Evolutionary conservation across 352 stramenopile genomes (phyloP), one percentile per base, ranked within the genome.

Genomic region (Pythium monospermum): DNA sequence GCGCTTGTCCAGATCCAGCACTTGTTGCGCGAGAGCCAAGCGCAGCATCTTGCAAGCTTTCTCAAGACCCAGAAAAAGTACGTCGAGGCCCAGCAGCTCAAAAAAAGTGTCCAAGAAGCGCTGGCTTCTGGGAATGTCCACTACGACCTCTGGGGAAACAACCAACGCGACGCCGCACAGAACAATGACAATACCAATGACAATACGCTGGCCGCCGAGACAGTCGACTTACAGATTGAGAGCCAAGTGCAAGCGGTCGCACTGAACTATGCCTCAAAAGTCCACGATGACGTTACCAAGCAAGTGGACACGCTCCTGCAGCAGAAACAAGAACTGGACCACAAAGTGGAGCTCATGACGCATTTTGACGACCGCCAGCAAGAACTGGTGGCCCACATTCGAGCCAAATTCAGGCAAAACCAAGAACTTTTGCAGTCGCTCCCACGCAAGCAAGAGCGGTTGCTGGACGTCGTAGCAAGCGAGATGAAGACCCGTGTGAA

Each of bases 341-440:
- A 69, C n/a, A 71, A 76, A 31, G 44, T 80, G 4, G 64, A 68
- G 26, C 54, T 74, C 26, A 67, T 80, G 52, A 64, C 61, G 35
- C 67, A 32, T 19, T 80, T 80, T 36, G 64, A 74, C 4, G 60
- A 66, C 12, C 67, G 70, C 1, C 70, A 80, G 49, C 42, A 61
- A 15, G 51, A 68, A 23, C 66, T 80, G 19, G 53, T 80, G 4
- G 31, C 38, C 21, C 59, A 72, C 4, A 71, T 76, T 26, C 48
- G 65, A 22, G 31, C 42, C 16, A 62, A 72, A 28, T 61, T 55
- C 26, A 21, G 44, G 2, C 57, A 70, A 19, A 76, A 76, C 39
- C 44, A 72, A 42, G 49, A 49, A 7, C 39, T 69, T 2, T 36
- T 68, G 8, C 10, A 35, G 1, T 47, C 64, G 0, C 40, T 76